Evolutionary conservation across 305 asterid species (phyloP).

Genomic region (Stenogyne calaminthoides): DNA sequence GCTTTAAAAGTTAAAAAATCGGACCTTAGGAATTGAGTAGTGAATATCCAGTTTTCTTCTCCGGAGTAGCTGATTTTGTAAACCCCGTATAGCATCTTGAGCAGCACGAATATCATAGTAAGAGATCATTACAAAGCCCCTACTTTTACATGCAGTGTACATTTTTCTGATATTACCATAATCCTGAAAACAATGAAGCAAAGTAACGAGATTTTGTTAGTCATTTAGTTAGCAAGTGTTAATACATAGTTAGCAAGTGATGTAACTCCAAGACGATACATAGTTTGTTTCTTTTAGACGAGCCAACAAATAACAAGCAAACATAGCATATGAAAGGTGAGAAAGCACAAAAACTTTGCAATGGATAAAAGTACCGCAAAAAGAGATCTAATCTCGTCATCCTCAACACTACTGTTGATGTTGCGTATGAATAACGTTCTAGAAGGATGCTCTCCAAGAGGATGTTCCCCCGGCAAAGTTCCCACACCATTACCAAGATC

Average conservation of each 20-base stretch:
- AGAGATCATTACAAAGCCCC: conserved; percentile 89
- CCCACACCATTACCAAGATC: conserved; percentile 45
- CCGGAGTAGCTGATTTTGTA: conserved; percentile 67
- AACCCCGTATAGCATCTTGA: conserved; percentile 65
- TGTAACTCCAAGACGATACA: neutral
- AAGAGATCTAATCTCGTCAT: conserved; percentile 66
- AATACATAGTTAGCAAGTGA: neutral
- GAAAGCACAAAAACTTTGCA: neutral
- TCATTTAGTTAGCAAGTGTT: neutral
- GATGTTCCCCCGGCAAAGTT: conserved; percentile 74
- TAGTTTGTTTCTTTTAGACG: neutral
- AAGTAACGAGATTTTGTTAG: conserved; percentile 3
- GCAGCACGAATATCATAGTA: conserved; percentile 80
- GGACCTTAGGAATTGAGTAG: conserved; percentile 83
- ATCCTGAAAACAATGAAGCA: conserved; percentile 45
- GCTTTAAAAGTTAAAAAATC: neutral
- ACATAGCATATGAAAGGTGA: neutral
- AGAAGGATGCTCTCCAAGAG: conserved; percentile 90
- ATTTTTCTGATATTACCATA: conserved; percentile 70
- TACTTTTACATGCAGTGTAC: conserved; percentile 75
- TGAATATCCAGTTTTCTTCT: conserved; percentile 79
- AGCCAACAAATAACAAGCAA: conserved; percentile 10
- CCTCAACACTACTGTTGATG: conserved; percentile 81
- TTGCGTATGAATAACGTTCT: conserved; percentile 82
- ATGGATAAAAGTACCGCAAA: conserved; percentile 60